phyloP scores from a whole-genome alignment of 2,329 filamentous ascomycete species.

The Tolypocladium capitatum region DNA sequence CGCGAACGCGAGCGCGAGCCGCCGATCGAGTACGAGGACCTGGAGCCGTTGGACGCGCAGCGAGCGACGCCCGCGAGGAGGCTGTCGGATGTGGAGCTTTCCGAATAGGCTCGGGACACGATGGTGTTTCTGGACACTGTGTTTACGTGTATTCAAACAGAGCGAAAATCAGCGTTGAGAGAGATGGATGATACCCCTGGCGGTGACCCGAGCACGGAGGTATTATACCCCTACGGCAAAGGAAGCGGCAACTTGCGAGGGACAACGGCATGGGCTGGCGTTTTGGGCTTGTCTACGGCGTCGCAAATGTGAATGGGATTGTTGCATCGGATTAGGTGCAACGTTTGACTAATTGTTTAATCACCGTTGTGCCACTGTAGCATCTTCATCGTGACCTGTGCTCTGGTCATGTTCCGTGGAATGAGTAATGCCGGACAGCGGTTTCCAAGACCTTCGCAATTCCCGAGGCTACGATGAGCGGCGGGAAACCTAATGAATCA shows the following conservation, averaged over 20 bases:
- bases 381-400: too few species aligned
- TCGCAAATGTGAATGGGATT: background rate
- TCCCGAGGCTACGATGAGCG: too few species aligned
- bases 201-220: background rate
- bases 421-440: too few species aligned
- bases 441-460: too few species aligned
- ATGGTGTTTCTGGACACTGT: background rate
- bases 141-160: background rate
- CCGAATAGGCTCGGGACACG: background rate
- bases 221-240: background rate
- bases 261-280: background rate
- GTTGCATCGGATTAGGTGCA: background rate
- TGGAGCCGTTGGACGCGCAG: slow-evolving; percentile 16
- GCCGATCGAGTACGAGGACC: slow-evolving; percentile 25
- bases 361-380: background rate
- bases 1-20: slow-evolving; percentile 12
- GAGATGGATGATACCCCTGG: background rate
- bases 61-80: slow-evolving; percentile 5
- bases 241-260: background rate
- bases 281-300: background rate
- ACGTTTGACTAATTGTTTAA: background rate
- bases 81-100: background rate
- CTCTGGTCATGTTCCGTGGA: too few species aligned
- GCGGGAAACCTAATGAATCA: too few species aligned
- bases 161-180: background rate